These are phyloP conservation scores for Westerdykella sp. DNA, from an alignment of 2,329 filamentous ascomycete genomes.

Conservation along the genomic window DNA sequence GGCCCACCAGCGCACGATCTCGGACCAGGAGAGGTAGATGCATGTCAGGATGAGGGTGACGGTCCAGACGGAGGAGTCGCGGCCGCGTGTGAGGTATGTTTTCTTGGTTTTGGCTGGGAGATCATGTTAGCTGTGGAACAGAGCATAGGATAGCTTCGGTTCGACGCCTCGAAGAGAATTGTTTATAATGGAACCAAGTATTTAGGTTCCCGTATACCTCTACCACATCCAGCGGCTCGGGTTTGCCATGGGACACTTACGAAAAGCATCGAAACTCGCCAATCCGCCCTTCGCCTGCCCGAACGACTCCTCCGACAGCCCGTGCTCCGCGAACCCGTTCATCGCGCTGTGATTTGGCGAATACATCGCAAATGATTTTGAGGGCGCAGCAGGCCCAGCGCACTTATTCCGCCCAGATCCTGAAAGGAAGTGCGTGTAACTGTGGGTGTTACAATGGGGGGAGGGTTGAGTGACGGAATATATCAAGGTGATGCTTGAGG, in stretches of 20 bases:
- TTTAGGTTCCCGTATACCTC: too few species aligned
- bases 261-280: slow-evolving; percentile 93
- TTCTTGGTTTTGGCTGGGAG: slow-evolving; percentile 83
- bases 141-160: slow-evolving; percentile 1
- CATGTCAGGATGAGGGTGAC: slow-evolving; percentile 72
- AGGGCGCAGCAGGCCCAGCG: slow-evolving; percentile 24
- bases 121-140: neutral
- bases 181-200: slow-evolving; percentile 1
- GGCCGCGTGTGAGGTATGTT: slow-evolving; percentile 78
- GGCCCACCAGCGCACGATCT: slow-evolving; percentile 75
- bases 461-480: slow-evolving; percentile 10
- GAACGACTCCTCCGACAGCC: slow-evolving; percentile 73
- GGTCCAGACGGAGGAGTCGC: slow-evolving; percentile 90
- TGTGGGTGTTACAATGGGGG: neutral
- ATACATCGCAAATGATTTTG: slow-evolving; percentile 5
- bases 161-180: neutral
- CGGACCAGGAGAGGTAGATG: slow-evolving; percentile 66
- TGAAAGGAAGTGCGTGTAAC: slow-evolving; percentile 4
- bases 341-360: slow-evolving; percentile 42
- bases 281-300: slow-evolving; percentile 59
- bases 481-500: slow-evolving; percentile 18
- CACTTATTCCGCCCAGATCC: neutral
- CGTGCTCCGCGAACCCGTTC: slow-evolving; percentile 67
- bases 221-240: neutral
- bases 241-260: slow-evolving; percentile 51